Conservation (phyloP, 163 green algal species). For the Chlorella variabilis region DNA sequence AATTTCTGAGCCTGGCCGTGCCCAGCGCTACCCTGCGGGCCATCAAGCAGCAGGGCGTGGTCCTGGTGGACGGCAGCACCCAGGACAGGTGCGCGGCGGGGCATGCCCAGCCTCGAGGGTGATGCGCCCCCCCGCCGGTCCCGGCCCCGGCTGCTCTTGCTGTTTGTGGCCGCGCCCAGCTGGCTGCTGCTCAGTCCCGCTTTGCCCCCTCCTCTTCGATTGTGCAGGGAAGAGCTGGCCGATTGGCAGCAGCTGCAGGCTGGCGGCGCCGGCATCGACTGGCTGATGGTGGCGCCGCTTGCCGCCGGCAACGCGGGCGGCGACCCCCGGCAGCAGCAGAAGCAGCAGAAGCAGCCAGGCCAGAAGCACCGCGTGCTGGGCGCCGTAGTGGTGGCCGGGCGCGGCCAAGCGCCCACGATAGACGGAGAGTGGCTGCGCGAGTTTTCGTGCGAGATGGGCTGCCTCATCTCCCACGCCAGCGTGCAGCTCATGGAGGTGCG, state of each 20-base stretch:
- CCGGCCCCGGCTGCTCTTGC: no score
- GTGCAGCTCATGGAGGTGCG: constrained; percentile 30
- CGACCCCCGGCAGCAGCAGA: background rate
- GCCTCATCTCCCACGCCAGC: background rate
- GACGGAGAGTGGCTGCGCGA: constrained; percentile 6
- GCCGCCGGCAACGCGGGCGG: no score
- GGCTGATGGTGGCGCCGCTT: constrained; percentile 15
- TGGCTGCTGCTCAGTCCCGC: background rate
- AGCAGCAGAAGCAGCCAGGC: background rate
- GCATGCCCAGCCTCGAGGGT: background rate
- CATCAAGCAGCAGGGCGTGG: background rate
- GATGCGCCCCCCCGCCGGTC: no score
- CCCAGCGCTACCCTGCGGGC: background rate
- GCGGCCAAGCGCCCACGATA: background rate
- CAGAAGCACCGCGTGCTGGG: background rate
- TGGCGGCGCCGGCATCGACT: background rate
- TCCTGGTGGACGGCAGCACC: background rate
- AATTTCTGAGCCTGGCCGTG: background rate
- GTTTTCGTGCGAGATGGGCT: constrained; percentile 12
- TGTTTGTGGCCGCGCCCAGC: background rate
- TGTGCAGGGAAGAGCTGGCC: background rate
- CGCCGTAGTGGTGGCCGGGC: constrained; percentile 7
- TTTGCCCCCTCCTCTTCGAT: background rate
- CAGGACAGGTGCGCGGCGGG: background rate
- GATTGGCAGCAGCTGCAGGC: constrained; percentile 22